Evolutionary conservation across 2,329 filamentous ascomycete species (phyloP).

Genomic region (Didymosphaeria variabile): DNA sequence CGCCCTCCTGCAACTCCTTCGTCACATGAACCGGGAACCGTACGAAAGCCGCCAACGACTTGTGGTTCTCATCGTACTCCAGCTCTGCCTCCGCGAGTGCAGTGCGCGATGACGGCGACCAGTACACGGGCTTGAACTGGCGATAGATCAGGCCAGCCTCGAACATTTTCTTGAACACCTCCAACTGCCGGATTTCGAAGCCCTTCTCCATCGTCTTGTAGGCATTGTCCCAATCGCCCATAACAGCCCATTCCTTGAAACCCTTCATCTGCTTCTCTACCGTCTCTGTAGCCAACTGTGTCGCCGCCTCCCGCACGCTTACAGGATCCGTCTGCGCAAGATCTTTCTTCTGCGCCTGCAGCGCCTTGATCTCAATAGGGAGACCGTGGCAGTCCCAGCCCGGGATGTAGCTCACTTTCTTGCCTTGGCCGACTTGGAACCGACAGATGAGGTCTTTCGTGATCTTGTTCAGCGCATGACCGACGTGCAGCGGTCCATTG

Average conservation of each 20-base stretch:
- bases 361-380: conserved; percentile 94
- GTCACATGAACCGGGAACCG: conserved; percentile 73
- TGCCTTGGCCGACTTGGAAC: conserved; percentile 79
- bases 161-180: conserved; percentile 79
- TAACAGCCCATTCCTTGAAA: conserved; percentile 78
- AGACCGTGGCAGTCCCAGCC: conserved; percentile 99
- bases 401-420: conserved; percentile 80
- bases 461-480: conserved; percentile 96
- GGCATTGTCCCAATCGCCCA: conserved; percentile 79
- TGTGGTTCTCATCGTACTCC: conserved; percentile 80
- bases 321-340: conserved; percentile 53
- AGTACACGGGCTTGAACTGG: conserved; percentile 84
- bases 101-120: conserved; percentile 81
- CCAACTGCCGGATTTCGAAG: conserved; percentile 79
- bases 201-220: conserved; percentile 82
- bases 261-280: conserved; percentile 76
- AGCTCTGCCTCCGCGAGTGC: conserved; percentile 86
- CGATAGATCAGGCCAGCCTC: conserved; percentile 75
- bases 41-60: conserved; percentile 78
- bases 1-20: conserved; percentile 51
- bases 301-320: conserved; percentile 71
- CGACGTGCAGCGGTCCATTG: conserved; percentile 89
- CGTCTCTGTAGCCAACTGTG: conserved; percentile 72
- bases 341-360: conserved; percentile 65
- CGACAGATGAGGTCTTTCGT: conserved; percentile 93